These are phyloP conservation scores for Diaporthe caulivora DNA, from an alignment of 2,329 filamentous ascomycete genomes.

Conservation along the genomic window DNA sequence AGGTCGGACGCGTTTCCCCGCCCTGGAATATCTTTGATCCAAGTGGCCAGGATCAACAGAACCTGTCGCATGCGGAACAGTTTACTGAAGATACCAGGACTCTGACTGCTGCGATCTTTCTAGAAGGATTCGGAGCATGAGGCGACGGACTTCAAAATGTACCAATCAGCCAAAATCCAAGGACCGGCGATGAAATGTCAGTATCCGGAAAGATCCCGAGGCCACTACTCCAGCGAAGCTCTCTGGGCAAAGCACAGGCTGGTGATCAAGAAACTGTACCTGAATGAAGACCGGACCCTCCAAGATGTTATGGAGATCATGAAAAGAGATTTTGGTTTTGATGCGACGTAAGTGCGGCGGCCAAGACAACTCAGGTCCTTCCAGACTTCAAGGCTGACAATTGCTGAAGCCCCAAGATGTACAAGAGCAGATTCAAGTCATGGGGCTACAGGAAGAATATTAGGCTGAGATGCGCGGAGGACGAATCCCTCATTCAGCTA, in stretches of 20 bases:
- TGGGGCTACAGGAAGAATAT: constrained; percentile 34
- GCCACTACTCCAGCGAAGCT: neutral
- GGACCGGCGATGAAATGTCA: too few species aligned
- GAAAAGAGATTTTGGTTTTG: constrained; percentile 19
- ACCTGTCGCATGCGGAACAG: neutral
- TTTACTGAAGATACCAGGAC: neutral
- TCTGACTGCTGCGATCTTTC: neutral
- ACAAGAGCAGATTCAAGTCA: constrained; percentile 17
- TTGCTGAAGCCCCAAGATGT: constrained; percentile 30
- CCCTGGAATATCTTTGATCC: neutral
- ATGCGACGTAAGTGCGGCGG: constrained; percentile 10
- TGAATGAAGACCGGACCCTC: constrained; percentile 33
- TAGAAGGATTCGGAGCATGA: too few species aligned
- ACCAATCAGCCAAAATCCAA: neutral
- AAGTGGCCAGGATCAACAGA: neutral
- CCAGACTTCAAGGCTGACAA: neutral
- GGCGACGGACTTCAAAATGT: neutral
- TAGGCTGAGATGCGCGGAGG: constrained; percentile 1
- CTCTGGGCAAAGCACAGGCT: constrained; percentile 25
- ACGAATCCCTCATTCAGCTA: neutral
- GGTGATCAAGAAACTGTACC: constrained; percentile 23
- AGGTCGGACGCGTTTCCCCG: neutral
- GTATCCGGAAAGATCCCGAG: neutral
- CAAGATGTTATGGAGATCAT: constrained; percentile 30
- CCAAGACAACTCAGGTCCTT: too few species aligned